Evolutionary conservation across 2,329 filamentous ascomycete species (phyloP).

Genomic region (Colletotrichum sansevieriae): DNA sequence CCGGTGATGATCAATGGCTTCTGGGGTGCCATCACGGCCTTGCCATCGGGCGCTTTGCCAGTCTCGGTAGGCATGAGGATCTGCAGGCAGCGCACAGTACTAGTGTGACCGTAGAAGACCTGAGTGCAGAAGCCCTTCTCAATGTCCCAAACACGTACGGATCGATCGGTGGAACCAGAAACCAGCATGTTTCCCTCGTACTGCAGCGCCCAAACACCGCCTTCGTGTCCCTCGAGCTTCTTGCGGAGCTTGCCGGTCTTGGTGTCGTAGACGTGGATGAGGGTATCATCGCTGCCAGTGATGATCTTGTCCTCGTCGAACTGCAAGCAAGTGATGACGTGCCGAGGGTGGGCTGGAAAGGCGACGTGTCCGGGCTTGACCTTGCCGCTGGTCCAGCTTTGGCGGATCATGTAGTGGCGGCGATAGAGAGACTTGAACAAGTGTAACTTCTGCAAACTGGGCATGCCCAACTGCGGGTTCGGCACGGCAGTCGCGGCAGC

Average conservation of each 20-base stretch:
- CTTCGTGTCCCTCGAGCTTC: constrained; percentile 92
- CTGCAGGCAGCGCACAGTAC: constrained; percentile 94
- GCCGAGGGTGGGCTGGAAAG: constrained; percentile 94
- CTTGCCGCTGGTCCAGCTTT: constrained; percentile 90
- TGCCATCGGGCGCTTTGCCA: constrained; percentile 78
- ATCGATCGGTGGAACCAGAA: constrained; percentile 94
- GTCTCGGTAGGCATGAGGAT: constrained; percentile 90
- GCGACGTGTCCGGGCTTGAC: constrained; percentile 91
- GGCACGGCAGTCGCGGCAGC: constrained; percentile 87
- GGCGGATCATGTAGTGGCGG: constrained; percentile 89
- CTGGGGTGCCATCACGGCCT: constrained; percentile 88
- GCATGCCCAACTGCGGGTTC: constrained; percentile 82
- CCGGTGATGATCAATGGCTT: constrained; percentile 97
- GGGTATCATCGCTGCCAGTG: constrained; percentile 95
- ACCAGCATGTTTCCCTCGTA: constrained; percentile 96
- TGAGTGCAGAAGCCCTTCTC: constrained; percentile 93
- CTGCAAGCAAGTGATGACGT: constrained; percentile 97
- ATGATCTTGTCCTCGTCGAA: constrained; percentile 99
- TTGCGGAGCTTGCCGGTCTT: constrained; percentile 89
- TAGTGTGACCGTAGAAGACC: constrained; percentile 97
- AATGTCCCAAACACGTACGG: constrained; percentile 99
- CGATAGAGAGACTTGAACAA: constrained; percentile 97
- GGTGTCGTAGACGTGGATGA: constrained; percentile 98
- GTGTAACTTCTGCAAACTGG: constrained; percentile 85
- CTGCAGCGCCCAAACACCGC: constrained; percentile 96